Evolutionary conservation across 2,329 filamentous ascomycete genomes (phyloP).

Genomic region (Gremmenia infestans): DNA sequence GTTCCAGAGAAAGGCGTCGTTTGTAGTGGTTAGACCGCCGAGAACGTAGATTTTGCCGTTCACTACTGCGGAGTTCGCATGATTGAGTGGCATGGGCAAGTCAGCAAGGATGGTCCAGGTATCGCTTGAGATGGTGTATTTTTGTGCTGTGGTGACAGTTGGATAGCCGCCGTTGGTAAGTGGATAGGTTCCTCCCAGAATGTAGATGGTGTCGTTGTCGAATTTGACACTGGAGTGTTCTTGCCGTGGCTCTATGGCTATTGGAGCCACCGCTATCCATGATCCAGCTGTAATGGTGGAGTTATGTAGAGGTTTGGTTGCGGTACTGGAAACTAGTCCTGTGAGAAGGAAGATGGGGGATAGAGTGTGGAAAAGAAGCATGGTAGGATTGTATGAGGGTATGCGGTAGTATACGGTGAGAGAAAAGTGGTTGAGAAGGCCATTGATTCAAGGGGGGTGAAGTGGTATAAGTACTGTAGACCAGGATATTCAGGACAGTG

Average conservation of each 20-base stretch:
- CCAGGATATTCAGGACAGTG: too few relatives aligned
- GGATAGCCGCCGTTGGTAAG: neutral
- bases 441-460: too few relatives aligned
- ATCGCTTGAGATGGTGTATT: neutral
- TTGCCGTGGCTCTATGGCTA: neutral
- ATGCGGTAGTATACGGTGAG: too few relatives aligned
- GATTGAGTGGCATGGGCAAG: conserved; percentile 4
- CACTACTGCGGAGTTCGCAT: conserved; percentile 1
- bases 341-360: too few relatives aligned
- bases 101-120: neutral
- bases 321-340: too few relatives aligned
- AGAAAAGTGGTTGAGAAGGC: too few relatives aligned
- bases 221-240: neutral
- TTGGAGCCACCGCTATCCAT: conserved; percentile 1
- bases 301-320: too few relatives aligned
- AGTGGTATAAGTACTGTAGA: too few relatives aligned
- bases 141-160: neutral
- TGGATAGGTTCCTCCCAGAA: conserved; percentile 2
- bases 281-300: too few relatives aligned
- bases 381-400: too few relatives aligned
- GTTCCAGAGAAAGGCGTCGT: conserved; percentile 1
- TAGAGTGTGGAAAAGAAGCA: too few relatives aligned
- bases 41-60: conserved; percentile 7
- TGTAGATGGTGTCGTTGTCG: neutral
- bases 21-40: neutral